phyloP scores from a whole-genome alignment of 2,329 filamentous ascomycete genomes.

The Nigrospora osmanthi region DNA sequence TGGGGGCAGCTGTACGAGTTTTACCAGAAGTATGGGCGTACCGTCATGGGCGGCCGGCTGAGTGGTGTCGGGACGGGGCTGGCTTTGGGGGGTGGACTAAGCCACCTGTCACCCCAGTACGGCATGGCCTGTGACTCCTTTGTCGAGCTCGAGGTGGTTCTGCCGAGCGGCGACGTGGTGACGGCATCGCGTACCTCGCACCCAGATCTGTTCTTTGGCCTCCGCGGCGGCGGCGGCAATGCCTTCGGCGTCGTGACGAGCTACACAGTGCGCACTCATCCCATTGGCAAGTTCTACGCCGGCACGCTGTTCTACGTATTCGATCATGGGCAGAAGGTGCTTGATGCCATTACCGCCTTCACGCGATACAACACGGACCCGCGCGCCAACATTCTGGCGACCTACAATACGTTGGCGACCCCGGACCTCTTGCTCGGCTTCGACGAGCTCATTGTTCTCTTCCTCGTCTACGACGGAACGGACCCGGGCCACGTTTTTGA shows the following conservation, averaged over 20 bases:
- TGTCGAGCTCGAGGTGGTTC: slow-evolving; percentile 18
- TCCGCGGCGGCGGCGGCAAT: slow-evolving; percentile 16
- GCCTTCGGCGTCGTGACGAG: slow-evolving; percentile 16
- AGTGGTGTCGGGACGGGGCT: slow-evolving; percentile 16
- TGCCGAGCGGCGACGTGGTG: slow-evolving; percentile 16
- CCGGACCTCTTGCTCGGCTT: slow-evolving; percentile 19
- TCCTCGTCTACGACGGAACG: slow-evolving; percentile 25
- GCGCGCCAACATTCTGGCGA: slow-evolving; percentile 23
- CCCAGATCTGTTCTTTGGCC: slow-evolving; percentile 18
- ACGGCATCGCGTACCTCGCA: slow-evolving; percentile 10
- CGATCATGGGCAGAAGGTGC: slow-evolving; percentile 15
- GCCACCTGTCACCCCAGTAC: slow-evolving; percentile 17
- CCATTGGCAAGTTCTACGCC: slow-evolving; percentile 15
- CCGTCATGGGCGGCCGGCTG: slow-evolving; percentile 15
- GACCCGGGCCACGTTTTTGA: slow-evolving; percentile 20
- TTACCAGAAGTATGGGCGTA: slow-evolving; percentile 11
- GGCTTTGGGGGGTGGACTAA: slow-evolving; percentile 16
- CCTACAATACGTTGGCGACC: slow-evolving; percentile 20
- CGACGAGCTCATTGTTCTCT: slow-evolving; percentile 22
- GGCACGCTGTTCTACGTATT: slow-evolving; percentile 19
- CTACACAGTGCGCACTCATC: slow-evolving; percentile 16
- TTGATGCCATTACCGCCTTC: slow-evolving; percentile 20
- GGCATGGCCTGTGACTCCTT: slow-evolving; percentile 19
- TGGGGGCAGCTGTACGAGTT: slow-evolving; percentile 16
- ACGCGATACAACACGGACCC: slow-evolving; percentile 22